Percentiles rank a stretch among this genome's conserved stretches.
These are phyloP conservation scores for Leishmania arabica DNA, from an alignment of 208 protist species.

Conservation along the genomic window DNA sequence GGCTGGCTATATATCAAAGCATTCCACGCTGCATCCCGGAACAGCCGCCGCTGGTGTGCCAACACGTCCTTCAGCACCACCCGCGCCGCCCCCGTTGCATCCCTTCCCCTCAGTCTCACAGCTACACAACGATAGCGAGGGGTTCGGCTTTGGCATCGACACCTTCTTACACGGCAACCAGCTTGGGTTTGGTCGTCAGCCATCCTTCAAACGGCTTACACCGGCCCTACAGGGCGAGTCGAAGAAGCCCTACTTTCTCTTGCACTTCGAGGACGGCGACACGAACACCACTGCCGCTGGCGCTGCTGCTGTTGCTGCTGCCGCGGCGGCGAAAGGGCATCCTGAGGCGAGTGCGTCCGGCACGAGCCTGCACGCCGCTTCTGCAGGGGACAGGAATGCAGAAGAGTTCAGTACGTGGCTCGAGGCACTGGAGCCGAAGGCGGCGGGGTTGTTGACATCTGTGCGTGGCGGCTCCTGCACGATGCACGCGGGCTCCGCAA, in stretches of 20 bases:
- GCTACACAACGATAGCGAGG: slow-evolving; percentile 4
- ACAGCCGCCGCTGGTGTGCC: not conserved
- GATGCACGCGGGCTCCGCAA: not conserved
- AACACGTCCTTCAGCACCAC: not conserved
- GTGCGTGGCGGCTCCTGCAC: not conserved
- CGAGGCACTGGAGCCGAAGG: slow-evolving; percentile 23
- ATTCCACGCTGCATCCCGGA: not conserved
- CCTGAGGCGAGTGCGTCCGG: not conserved
- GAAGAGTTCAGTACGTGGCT: slow-evolving; percentile 33
- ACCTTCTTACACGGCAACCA: slow-evolving; percentile 63
- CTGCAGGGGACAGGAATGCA: slow-evolving; percentile 13
- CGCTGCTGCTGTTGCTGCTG: not conserved
- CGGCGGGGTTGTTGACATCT: not conserved
- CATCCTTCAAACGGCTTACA: slow-evolving; percentile 49
- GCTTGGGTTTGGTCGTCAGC: slow-evolving; percentile 65
- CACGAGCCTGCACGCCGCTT: not conserved
- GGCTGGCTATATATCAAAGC: not conserved
- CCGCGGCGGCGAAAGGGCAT: not conserved
- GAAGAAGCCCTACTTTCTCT: slow-evolving; percentile 12
- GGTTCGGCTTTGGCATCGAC: slow-evolving; percentile 71
- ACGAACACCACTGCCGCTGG: not conserved
- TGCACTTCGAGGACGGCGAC: slow-evolving; percentile 5
- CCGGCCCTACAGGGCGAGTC: slow-evolving; percentile 3
- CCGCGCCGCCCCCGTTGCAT: not conserved
- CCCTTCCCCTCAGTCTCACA: not conserved